Evolutionary conservation across 202 grass and related monocot species (phyloP).

Genomic region (Zoysia matrella): DNA sequence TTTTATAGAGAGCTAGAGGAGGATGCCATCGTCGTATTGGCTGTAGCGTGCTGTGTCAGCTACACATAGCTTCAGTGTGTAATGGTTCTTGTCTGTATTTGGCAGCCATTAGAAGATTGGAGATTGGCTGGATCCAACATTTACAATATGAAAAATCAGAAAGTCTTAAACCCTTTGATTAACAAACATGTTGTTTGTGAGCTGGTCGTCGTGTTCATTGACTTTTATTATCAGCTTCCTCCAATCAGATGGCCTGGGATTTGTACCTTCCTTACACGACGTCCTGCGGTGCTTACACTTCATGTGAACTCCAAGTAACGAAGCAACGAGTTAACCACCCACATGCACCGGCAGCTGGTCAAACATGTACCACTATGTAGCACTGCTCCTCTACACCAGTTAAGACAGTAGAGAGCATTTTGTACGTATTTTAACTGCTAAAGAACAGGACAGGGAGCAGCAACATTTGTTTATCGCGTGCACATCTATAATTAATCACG

Average conservation of each 20-base stretch:
- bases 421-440: no score
- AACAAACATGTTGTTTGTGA: background rate
- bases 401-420: no score
- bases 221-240: background rate
- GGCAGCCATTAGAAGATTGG: constrained; percentile 30
- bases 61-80: constrained; percentile 5
- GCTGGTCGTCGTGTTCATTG: background rate
- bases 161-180: constrained; percentile 8
- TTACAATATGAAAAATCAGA: background rate
- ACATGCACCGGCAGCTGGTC: background rate
- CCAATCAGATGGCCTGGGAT: background rate
- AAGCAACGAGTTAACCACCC: background rate
- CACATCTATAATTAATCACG: background rate
- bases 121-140: constrained; percentile 5
- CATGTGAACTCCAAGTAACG: background rate
- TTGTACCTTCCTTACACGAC: background rate
- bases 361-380: no score
- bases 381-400: no score
- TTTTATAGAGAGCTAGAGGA: constrained; percentile 47
- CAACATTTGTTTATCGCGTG: background rate
- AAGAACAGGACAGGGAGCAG: constrained; percentile 4
- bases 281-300: background rate
- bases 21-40: background rate
- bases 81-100: constrained; percentile 38
- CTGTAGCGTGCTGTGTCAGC: background rate